Evolutionary conservation across 139 green algal genomes (phyloP).

Genomic region (Nannochloris sp.): DNA sequence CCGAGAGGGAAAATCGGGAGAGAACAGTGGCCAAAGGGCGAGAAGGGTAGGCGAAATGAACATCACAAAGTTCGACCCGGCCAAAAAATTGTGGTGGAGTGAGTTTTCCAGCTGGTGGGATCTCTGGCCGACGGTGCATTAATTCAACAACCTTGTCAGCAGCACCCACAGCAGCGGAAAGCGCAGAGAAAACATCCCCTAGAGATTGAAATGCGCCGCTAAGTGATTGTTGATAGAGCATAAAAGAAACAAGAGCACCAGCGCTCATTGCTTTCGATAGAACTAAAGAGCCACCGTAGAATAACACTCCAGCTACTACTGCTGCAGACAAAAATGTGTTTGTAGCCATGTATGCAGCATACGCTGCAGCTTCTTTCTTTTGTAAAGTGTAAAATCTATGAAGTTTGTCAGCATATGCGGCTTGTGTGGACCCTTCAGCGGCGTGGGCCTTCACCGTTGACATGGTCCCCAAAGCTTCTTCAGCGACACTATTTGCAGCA

Average conservation of each 20-base stretch:
- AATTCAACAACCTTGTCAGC: conserved; percentile 74
- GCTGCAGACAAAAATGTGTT: conserved; percentile 64
- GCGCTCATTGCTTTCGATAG: conserved; percentile 38
- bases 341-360: conserved; percentile 41
- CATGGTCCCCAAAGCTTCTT: conserved; percentile 63
- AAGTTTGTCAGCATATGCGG: conserved; percentile 52
- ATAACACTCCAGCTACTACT: conserved; percentile 52
- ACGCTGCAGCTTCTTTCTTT: background rate
- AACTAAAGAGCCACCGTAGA: conserved; percentile 53
- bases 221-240: conserved; percentile 75
- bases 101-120: conserved; percentile 20
- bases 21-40: conserved; percentile 53
- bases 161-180: conserved; percentile 70
- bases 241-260: conserved; percentile 67
- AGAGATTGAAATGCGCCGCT: conserved; percentile 57
- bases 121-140: conserved; percentile 38
- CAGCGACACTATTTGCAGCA: conserved; percentile 64
- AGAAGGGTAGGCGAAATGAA: conserved; percentile 79
- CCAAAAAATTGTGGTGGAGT: conserved; percentile 26
- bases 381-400: conserved; percentile 36
- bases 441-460: conserved; percentile 70
- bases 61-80: conserved; percentile 53
- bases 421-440: conserved; percentile 41
- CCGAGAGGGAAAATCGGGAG: conserved; percentile 38
- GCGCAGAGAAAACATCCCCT: conserved; percentile 65